Conservation (phyloP, 2,329 filamentous ascomycete species). For the Coniosporium tulheliwenetii region DNA sequence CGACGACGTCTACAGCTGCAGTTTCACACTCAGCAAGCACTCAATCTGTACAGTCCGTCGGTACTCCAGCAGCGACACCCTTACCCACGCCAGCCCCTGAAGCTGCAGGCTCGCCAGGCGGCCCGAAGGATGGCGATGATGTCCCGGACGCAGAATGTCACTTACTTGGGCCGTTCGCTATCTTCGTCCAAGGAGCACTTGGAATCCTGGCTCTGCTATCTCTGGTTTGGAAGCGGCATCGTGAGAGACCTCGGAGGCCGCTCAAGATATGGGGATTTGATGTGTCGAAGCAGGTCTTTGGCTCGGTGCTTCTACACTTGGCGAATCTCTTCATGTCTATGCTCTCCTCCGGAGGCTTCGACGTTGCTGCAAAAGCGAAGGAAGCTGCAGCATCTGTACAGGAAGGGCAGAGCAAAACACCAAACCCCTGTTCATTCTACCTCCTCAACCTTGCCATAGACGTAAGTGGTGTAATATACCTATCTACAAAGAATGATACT, state of each 20-base stretch:
- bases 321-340: constrained; percentile 94
- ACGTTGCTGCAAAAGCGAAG: constrained; percentile 41
- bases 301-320: constrained; percentile 77
- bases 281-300: constrained; percentile 92
- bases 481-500: constrained; percentile 2
- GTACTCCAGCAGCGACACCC: constrained; percentile 2
- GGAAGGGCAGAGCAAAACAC: constrained; percentile 35
- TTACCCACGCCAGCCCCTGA: constrained; percentile 1
- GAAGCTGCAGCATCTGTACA: constrained; percentile 15
- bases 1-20: no score
- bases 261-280: constrained; percentile 98
- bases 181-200: constrained; percentile 77
- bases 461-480: constrained; percentile 40
- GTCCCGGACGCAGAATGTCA: constrained; percentile 54
- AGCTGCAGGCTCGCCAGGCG: constrained; percentile 5
- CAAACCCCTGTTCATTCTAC: constrained; percentile 96
- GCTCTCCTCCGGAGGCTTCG: constrained; percentile 77
- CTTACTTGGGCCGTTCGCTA: constrained; percentile 77
- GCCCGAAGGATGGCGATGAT: constrained; percentile 1
- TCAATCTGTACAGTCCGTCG: neutral
- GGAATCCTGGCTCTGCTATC: constrained; percentile 70
- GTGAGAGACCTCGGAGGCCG: constrained; percentile 79
- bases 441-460: constrained; percentile 88
- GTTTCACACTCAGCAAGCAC: no score
- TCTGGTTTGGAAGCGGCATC: constrained; percentile 84